Evolutionary conservation across 257 asterid genomes (phyloP).

Genomic region (Solanum clarkiae): DNA sequence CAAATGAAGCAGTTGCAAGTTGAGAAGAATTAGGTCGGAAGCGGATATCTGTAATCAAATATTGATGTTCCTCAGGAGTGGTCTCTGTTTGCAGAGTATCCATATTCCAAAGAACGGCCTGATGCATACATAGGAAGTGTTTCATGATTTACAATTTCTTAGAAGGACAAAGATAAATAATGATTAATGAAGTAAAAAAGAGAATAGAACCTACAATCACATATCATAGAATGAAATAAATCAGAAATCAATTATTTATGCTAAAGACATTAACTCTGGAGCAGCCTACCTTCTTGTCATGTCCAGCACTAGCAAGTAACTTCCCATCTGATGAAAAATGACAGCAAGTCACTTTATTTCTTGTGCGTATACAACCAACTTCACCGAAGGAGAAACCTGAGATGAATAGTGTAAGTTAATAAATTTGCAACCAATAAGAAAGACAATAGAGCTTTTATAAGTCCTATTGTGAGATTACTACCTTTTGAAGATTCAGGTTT

Average conservation of each 20-base stretch:
- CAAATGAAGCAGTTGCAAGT: conserved; percentile 13
- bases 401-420: not conserved
- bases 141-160: not conserved
- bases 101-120: conserved; percentile 14
- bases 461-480: not conserved
- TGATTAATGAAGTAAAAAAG: not conserved
- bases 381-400: conserved; percentile 41
- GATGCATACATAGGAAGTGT: not conserved
- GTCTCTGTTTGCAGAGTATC: conserved; percentile 8
- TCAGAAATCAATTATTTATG: not conserved
- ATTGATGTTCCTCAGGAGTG: conserved; percentile 12
- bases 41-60: conserved; percentile 12
- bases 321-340: conserved; percentile 83
- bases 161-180: not conserved
- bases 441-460: not conserved
- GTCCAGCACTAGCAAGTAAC: conserved; percentile 75
- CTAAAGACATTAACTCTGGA: not conserved
- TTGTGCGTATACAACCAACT: conserved; percentile 68
- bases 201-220: not conserved
- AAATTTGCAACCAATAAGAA: not conserved
- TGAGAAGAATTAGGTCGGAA: conserved; percentile 12
- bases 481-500: conserved; percentile 14
- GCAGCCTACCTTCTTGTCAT: conserved; percentile 52
- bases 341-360: conserved; percentile 66
- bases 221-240: not conserved